A percentile compares a stretch with the other conserved stretches of the same genome.
Evolutionary conservation across 1,284 basidiomycete genomes (phyloP).

Genomic region (Sporisorium reilianum): DNA sequence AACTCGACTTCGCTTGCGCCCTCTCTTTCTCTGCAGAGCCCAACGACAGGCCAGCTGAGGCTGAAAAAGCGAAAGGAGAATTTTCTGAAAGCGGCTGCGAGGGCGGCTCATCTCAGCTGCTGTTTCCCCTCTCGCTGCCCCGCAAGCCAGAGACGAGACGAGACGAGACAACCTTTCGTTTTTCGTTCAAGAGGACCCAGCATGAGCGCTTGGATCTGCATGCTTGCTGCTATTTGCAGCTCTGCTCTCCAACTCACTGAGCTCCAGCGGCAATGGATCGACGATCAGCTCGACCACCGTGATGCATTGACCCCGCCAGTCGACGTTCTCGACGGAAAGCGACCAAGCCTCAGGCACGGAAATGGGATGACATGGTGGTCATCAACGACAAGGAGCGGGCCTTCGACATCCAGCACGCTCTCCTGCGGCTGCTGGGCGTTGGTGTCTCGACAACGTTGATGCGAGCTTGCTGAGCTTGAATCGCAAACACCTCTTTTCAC

Average conservation of each 20-base stretch:
- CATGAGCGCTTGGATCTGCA: neutral
- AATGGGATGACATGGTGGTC: neutral
- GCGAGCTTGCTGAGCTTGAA: slow-evolving; percentile 32
- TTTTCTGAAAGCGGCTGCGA: slow-evolving; percentile 7
- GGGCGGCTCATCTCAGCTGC: neutral
- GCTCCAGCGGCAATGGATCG: neutral
- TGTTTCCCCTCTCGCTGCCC: neutral
- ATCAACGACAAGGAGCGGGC: neutral
- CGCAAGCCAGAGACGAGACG: neutral
- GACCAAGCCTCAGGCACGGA: neutral
- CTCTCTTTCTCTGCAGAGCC: neutral
- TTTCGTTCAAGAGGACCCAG: neutral
- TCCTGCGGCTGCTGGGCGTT: slow-evolving; percentile 7
- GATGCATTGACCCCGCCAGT: neutral
- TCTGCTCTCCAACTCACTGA: no score
- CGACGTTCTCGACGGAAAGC: neutral
- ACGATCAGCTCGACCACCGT: neutral
- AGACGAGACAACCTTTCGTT: no score
- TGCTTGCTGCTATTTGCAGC: neutral
- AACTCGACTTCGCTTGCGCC: slow-evolving; percentile 11
- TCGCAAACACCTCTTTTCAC: neutral
- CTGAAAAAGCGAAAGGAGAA: slow-evolving; percentile 10
- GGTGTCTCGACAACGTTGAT: neutral
- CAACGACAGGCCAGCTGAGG: neutral
- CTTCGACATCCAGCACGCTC: neutral